Evolutionary conservation across 768 basidiomycete genomes (phyloP), one percentile per base, ranked within the genome.

Genomic region (Boletus rubroflammeus): DNA sequence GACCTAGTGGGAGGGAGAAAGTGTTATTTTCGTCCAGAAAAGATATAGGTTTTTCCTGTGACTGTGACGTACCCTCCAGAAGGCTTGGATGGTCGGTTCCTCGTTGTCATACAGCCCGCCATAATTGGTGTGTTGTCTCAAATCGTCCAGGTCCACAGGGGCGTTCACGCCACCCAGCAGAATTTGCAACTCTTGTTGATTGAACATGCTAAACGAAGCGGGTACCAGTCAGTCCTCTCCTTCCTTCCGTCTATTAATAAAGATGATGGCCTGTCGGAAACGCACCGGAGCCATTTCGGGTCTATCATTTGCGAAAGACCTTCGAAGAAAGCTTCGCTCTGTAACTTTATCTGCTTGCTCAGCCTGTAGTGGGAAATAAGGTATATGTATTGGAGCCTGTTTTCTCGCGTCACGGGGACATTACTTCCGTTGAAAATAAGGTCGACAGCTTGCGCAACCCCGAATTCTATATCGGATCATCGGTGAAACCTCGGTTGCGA

Each of bases 281-380:
- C 71, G 35, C 41, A 87, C 83, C 86, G 76, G 21, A 96, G 78
- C 91, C 90, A 98, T 62, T 90, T 90, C 0, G 83, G 84, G 56
- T 96, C 88, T 64, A 98, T 90, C 73, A 98, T 89, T 59, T 95
- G 92, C 15, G 87, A 87, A 41, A 99, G 73, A 1, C 97, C 97
- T 51, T 92, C 85, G 59, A 98, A 97, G 76, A 99, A 92, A 2
- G 86, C 88, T 42, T 83, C 82, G 62, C 84, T 86, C 72, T 96
- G 93, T 47, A 75, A 67, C 66, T 85, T 85, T 64, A 99, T 97
- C 71, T 98, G 95, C 63, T 80, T 84, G 66, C 84, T 95, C 40
- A 99, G 78, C 39, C 85, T 86, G 67, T 93, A 94, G 68, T 94
- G 86, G 47, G 91, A 90, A 10, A 97, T 82, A 8, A 93, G 81